Evolutionary conservation across 257 asterid species (phyloP), one percentile per base, ranked within the genome.

Genomic region (Ballota nigra): DNA sequence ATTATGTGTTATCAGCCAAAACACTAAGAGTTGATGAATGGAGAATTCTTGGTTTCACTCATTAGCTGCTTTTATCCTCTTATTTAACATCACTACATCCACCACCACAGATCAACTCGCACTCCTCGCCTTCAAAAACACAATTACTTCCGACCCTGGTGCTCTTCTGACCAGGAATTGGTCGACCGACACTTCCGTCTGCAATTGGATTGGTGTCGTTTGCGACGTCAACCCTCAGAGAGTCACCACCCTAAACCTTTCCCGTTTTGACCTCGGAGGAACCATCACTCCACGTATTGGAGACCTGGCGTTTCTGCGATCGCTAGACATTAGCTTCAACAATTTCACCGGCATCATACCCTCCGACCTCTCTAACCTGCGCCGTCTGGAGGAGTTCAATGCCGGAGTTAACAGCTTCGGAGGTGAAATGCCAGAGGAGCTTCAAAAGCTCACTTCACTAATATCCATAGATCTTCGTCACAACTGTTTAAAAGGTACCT

Each of bases 61-160:
- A 41, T 13, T 41, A 41, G 51, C 51, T 41, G 4, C 51, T 41
- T 16, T 41, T 41, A 34, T n/a, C n/a, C 40, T 34, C 2, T 13
- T 41, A 10, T 13, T 41, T 3, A 41, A 41, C 51, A 10, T 41
- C 6, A 3, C 52, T 43, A 5, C 6, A 12, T 19, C 13, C 52
- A 11, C 18, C 19, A 38, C 52, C 13, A 66, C 75, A 20, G 86
- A 84, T 61, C 28, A 67, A 79, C 47, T 38, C 4, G 71, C 86
- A 7, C 81, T 84, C 53, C 57, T 75, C 31, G 78, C 78, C 15
- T 79, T 84, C 68, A 81, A 51, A 75, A 43, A 73, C 12, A 31
- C 24, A 2, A 68, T 79, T 34, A 76, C 68, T 71, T 75, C 81
- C 31, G 83, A 79, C 72, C 84, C 89, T 62, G 4, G 41, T 1